These are phyloP conservation scores for Kazachstania sp. DNA, from an alignment of 1,139 yeast genomes.

Conservation along the genomic window DNA sequence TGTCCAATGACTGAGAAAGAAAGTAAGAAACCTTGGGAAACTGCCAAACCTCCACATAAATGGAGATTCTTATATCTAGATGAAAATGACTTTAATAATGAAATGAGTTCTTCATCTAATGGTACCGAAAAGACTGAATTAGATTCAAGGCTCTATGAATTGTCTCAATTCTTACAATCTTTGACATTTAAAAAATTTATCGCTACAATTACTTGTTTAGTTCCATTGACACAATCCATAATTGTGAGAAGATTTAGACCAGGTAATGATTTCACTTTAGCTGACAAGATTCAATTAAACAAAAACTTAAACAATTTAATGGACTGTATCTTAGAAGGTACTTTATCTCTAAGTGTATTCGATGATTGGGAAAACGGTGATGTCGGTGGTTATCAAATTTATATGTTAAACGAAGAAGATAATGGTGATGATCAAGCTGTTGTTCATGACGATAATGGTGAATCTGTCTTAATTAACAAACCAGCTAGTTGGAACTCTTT, in stretches of 20 bases:
- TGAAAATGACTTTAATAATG: not conserved
- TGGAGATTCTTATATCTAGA: slow-evolving; percentile 80
- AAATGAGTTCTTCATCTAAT: not conserved
- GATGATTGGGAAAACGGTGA: slow-evolving; percentile 82
- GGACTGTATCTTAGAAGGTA: slow-evolving; percentile 42
- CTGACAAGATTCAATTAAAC: slow-evolving; percentile 59
- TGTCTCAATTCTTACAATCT: slow-evolving; percentile 56
- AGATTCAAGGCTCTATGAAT: slow-evolving; percentile 37
- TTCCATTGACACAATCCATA: slow-evolving; percentile 57
- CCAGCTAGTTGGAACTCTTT: slow-evolving; percentile 82
- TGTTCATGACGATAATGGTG: slow-evolving; percentile 27
- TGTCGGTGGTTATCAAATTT: slow-evolving; percentile 86
- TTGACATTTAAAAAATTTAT: slow-evolving; percentile 65
- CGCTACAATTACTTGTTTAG: slow-evolving; percentile 51
- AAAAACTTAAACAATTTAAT: slow-evolving; percentile 28
- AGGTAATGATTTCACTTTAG: slow-evolving; percentile 87
- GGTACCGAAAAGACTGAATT: slow-evolving; percentile 22
- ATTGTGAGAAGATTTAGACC: slow-evolving; percentile 85
- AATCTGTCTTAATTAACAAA: slow-evolving; percentile 69
- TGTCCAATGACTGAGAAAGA: slow-evolving; percentile 55
- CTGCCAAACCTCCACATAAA: slow-evolving; percentile 91
- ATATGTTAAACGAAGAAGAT: slow-evolving; percentile 58
- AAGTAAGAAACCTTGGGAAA: slow-evolving; percentile 69
- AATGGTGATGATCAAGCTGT: slow-evolving; percentile 41
- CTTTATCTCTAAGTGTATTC: slow-evolving; percentile 70